Base-by-base conservation (phyloP, 2,329 filamentous ascomycete genomes). In the Paracorniculantispora psalliotae region DNA sequence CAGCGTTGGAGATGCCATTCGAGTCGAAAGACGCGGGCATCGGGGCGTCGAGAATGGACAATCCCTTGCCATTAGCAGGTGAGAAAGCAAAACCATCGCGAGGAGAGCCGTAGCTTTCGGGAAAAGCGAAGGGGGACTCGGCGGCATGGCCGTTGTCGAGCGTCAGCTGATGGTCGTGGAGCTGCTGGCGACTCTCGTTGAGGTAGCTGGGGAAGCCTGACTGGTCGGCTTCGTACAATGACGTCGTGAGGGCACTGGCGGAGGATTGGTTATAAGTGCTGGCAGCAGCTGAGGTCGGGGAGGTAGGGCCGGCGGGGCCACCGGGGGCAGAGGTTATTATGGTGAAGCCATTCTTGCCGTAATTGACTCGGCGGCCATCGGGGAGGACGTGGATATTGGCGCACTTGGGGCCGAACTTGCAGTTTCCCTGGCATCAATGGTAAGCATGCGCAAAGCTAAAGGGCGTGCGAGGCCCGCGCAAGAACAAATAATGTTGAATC, bases 401-500 rank as follows among this genome's bases (percentile, higher is more conserved):
- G 80, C 94, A 99, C 76, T 97, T 97, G 63, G 91, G 90, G 63
- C 94, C 94, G 73, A 97, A 99, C 75, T 97, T 97, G 86, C 94
- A 99, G 76, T 97, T 97, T 66, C 94, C 94, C 91, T 97, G 59
- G 37, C 2, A 26, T 15, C 6, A 48, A 37, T 47, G 53, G n/a
- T 47, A 26, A 52, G 50, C 21, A 5, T 21, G 35, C 12, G 23
- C 15, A 9, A n/a, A 43, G 25, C 12, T 9, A 25, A 12, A 41
- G 35, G 35, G 12, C 2, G 19, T 9, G 9, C 21, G 25, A 43
- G 35, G 9, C 33, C 9, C 3, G 21, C 7, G n/a, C 21, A 13
- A 23, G 48, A 10, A 13, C n/a, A 23, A n/a, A 2, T 9, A 52
- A 52, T n/a, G n/a, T n/a, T 19, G 9, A 49, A 23, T 58, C 61